Base-by-base conservation (phyloP, 164 flowering plant genomes). In the Liquidambar formosana region DNA sequence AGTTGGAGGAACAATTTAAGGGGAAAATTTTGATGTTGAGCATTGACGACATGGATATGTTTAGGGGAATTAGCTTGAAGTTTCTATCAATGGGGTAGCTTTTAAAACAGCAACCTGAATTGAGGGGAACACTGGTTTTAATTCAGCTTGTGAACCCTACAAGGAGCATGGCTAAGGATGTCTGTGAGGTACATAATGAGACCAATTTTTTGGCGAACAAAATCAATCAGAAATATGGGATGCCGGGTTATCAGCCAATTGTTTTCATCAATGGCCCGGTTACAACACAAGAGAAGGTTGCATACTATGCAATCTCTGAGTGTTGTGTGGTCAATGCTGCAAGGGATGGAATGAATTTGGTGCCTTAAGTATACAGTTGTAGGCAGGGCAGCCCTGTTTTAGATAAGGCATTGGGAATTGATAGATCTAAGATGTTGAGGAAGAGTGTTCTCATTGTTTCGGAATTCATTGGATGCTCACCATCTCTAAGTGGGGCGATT, bases 121-220 rank as follows among this genome's bases (percentile, higher is more conserved):
- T 71, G 54, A 64, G 64, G 21, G 87, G 82, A 53, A 78, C 41
- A 38, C 79, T 74, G 25, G 89, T 87, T 22, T 63, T 85, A 56
- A 83, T 85, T n/a, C 91, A 86, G 81, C 80, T 86, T 57, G 69
- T 69, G 5, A 86, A 86, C 68, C 85, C 91, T 0, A 82, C 91
- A 0, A 77, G 91, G 52, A 78, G 86, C 54, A 41, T 41, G 8
- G 89, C 89, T 0, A 76, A 47, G 27, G 89, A 87, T 70, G 63
- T 83, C 14, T 76, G 81, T 57, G 83, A 85, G 10, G 76, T 83
- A 10, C 51, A 70, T 25, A 15, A 49, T 15, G 86, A 86, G 71
- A 72, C 65, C 1, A 47, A 69, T 44, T 38, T 27, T 0, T 70
- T 75, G 38, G 77, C 74, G 0, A 46, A 57, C 2, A 66, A 73